Percentiles rank a stretch among this genome's conserved stretches.
These are phyloP conservation scores for Phragmites australis DNA, from an alignment of 176 grass and related monocot genomes.

Conservation along the genomic window DNA sequence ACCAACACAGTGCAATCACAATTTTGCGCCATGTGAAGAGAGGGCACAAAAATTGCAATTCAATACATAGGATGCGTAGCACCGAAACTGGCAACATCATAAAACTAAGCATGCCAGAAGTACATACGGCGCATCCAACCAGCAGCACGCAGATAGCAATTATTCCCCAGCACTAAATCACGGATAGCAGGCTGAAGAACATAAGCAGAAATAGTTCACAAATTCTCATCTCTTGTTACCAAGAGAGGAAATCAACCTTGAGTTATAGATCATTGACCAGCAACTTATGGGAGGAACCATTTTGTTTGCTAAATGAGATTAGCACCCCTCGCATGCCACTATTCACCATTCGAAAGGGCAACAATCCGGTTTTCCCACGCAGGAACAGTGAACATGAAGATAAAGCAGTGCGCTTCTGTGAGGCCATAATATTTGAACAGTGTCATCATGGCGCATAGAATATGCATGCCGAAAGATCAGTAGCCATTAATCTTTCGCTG, in stretches of 20 bases:
- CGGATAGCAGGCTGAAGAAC: slow-evolving; percentile 27
- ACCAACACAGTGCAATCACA: background rate
- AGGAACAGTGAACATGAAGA: slow-evolving; percentile 33
- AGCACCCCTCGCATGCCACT: background rate
- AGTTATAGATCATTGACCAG: slow-evolving; percentile 21
- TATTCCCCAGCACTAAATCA: slow-evolving; percentile 43
- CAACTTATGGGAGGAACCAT: slow-evolving; percentile 43
- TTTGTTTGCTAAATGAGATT: slow-evolving; percentile 35
- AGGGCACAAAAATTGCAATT: background rate
- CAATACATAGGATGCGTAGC: background rate
- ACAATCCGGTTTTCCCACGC: slow-evolving; percentile 32
- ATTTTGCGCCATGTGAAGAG: background rate
- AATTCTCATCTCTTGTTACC: slow-evolving; percentile 34
- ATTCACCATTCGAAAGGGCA: slow-evolving; percentile 14
- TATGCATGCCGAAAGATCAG: slow-evolving; percentile 45
- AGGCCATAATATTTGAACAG: slow-evolving; percentile 34
- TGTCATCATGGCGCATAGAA: slow-evolving; percentile 32
- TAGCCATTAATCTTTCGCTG: slow-evolving; percentile 94
- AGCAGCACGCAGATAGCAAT: slow-evolving; percentile 29
- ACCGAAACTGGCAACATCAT: slow-evolving; percentile 34
- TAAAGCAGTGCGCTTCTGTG: slow-evolving; percentile 31
- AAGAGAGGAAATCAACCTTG: slow-evolving; percentile 36
- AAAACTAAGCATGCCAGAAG: slow-evolving; percentile 42
- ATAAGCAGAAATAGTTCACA: slow-evolving; percentile 27
- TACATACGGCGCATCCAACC: slow-evolving; percentile 23